phyloP scores from a whole-genome alignment of 768 basidiomycete species.

The Trametes coccinea region DNA sequence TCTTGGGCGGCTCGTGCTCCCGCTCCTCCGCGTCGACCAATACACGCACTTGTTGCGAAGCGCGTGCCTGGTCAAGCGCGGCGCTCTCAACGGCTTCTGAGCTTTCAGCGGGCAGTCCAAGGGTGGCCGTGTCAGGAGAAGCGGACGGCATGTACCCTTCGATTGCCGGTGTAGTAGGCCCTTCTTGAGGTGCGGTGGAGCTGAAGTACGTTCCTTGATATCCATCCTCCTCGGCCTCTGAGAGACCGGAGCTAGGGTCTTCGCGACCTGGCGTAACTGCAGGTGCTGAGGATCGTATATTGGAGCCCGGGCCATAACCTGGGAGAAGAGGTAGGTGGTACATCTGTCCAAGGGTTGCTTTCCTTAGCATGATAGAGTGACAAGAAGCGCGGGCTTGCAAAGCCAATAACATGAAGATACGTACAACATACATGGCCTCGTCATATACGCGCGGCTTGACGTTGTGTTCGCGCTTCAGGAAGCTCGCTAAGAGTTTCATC shows the following conservation, averaged over 20 bases:
- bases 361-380: not conserved
- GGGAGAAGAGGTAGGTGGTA: constrained; percentile 91
- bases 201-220: constrained; percentile 86
- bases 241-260: constrained; percentile 66
- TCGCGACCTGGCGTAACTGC: constrained; percentile 51
- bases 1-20: constrained; percentile 4
- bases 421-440: constrained; percentile 89
- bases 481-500: constrained; percentile 81
- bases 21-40: constrained; percentile 1
- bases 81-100: not conserved
- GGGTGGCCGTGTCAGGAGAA: constrained; percentile 15
- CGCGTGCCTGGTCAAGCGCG: not conserved
- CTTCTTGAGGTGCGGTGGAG: constrained; percentile 27
- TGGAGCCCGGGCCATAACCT: constrained; percentile 83
- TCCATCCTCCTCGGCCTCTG: constrained; percentile 87
- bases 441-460: constrained; percentile 85
- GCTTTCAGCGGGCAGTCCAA: not conserved
- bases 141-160: constrained; percentile 27
- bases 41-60: not conserved
- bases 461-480: constrained; percentile 92
- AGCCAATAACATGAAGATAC: constrained; percentile 31
- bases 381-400: not conserved
- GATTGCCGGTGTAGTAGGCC: constrained; percentile 19
- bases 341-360: constrained; percentile 49
- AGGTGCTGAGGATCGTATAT: constrained; percentile 80